Evolutionary conservation across 1,284 basidiomycete species (phyloP).

Genomic region (Sporisorium sorghi): DNA sequence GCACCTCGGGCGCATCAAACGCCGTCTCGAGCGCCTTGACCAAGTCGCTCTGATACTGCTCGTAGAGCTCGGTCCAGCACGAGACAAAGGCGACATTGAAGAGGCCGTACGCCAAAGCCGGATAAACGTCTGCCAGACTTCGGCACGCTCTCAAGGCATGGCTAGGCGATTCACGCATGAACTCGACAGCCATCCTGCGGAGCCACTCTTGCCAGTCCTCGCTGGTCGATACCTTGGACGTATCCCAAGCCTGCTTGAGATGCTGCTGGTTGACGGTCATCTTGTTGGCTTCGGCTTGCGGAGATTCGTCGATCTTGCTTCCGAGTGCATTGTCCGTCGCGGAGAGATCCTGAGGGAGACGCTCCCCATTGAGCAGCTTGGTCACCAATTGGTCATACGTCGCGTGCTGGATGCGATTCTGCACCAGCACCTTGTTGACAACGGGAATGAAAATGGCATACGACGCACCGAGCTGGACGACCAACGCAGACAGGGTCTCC

Average conservation of each 20-base stretch:
- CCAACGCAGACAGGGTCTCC: conserved; percentile 91
- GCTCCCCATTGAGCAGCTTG: conserved; percentile 91
- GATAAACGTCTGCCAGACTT: conserved; percentile 90
- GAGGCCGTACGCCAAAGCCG: conserved; percentile 89
- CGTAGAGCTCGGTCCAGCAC: conserved; percentile 96
- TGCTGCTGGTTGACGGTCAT: conserved; percentile 97
- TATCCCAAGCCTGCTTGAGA: conserved; percentile 96
- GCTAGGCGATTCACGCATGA: conserved; percentile 98
- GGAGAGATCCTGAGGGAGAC: conserved; percentile 77
- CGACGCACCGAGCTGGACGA: conserved; percentile 92
- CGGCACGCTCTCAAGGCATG: conserved; percentile 96
- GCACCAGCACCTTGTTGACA: conserved; percentile 87
- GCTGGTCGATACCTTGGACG: conserved; percentile 78
- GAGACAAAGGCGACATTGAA: conserved; percentile 99
- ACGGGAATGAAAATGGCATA: conserved; percentile 98
- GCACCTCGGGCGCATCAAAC: conserved; percentile 82
- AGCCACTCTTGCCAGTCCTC: conserved; percentile 99
- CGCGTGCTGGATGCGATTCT: conserved; percentile 83
- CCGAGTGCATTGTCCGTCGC: conserved; percentile 50
- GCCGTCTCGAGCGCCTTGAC: conserved; percentile 90
- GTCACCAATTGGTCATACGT: conserved; percentile 89
- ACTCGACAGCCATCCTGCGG: conserved; percentile 89
- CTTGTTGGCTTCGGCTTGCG: conserved; percentile 75
- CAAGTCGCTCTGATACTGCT: conserved; percentile 73
- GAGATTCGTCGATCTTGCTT: conserved; percentile 69